These are phyloP conservation scores for Aspergillus sparsus DNA, from an alignment of 495 filamentous ascomycete species.

Conservation along the genomic window DNA sequence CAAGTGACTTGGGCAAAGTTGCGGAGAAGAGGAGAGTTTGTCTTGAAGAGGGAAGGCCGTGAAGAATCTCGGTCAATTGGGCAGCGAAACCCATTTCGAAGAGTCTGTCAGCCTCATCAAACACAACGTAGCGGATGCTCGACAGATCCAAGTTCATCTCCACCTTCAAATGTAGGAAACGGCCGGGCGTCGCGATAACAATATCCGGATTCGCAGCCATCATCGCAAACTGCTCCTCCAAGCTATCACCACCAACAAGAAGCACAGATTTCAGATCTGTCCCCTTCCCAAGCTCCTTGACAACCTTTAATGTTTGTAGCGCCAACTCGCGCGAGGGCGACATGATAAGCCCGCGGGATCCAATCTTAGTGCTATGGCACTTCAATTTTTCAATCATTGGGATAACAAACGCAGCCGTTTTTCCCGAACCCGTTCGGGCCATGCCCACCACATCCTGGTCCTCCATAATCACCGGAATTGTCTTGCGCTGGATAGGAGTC, in stretches of 20 bases:
- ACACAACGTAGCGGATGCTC: slow-evolving; percentile 87
- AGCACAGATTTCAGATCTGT: slow-evolving; percentile 87
- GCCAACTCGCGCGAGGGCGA: slow-evolving; percentile 93
- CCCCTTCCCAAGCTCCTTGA: slow-evolving; percentile 88
- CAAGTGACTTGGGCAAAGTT: slow-evolving; percentile 86
- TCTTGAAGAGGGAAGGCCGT: slow-evolving; percentile 76
- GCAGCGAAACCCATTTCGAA: slow-evolving; percentile 98
- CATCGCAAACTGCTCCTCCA: slow-evolving; percentile 92
- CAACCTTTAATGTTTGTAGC: slow-evolving; percentile 91
- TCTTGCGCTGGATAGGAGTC: slow-evolving; percentile 95
- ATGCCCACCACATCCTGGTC: slow-evolving; percentile 93
- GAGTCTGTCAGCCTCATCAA: slow-evolving; percentile 93
- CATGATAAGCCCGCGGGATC: slow-evolving; percentile 79
- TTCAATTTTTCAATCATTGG: slow-evolving; percentile 96
- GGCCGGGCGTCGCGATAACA: slow-evolving; percentile 92
- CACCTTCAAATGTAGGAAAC: slow-evolving; percentile 92
- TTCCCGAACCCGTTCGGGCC: slow-evolving; percentile 95
- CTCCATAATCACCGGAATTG: slow-evolving; percentile 87
- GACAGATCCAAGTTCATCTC: slow-evolving; percentile 90
- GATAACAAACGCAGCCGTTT: slow-evolving; percentile 96
- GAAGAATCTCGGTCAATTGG: slow-evolving; percentile 89
- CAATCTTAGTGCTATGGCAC: slow-evolving; percentile 81
- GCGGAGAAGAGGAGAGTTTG: slow-evolving; percentile 95
- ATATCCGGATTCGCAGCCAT: slow-evolving; percentile 96
- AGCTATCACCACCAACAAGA: slow-evolving; percentile 88